phyloP scores from a whole-genome alignment of 495 filamentous ascomycete species.

The Letharia lupina region DNA sequence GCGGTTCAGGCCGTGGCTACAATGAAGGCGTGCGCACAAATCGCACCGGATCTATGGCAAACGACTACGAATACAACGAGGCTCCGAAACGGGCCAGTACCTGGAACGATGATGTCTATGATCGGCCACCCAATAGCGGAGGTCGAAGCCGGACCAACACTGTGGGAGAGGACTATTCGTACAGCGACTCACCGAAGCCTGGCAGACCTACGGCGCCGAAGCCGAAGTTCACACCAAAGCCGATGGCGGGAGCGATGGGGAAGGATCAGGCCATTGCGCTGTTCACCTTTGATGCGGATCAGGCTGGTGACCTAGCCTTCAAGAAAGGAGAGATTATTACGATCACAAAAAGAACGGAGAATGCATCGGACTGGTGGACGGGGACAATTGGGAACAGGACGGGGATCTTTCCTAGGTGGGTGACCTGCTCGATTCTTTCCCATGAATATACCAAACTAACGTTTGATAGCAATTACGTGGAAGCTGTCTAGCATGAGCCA shows the following conservation, averaged over 20 bases:
- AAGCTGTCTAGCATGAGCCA: constrained; percentile 13
- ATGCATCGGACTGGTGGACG: constrained; percentile 83
- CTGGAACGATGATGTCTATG: constrained; percentile 87
- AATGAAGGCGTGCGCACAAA: constrained; percentile 62
- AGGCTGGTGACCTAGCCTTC: constrained; percentile 86
- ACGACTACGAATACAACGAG: constrained; percentile 56
- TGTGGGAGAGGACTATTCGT: constrained; percentile 49
- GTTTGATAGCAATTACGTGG: constrained; percentile 25
- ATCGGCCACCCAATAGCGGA: constrained; percentile 47
- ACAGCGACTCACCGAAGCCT: constrained; percentile 46
- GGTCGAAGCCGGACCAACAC: constrained; percentile 41
- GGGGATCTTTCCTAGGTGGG: constrained; percentile 51
- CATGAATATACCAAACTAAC: background rate
- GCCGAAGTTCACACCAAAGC: constrained; percentile 57
- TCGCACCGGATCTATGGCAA: constrained; percentile 43
- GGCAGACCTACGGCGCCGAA: constrained; percentile 77
- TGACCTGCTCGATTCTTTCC: background rate
- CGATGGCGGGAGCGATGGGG: constrained; percentile 56
- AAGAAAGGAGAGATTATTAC: constrained; percentile 97
- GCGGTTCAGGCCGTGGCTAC: constrained; percentile 62
- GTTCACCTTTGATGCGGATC: constrained; percentile 88
- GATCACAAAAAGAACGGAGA: constrained; percentile 94
- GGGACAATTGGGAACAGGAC: constrained; percentile 55
- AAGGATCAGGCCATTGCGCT: constrained; percentile 82
- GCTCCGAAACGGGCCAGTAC: constrained; percentile 63